A percentile compares a stretch with the other conserved stretches of the same genome.
Conservation (phyloP, 257 asterid species). For the Cordia subcordata region DNA sequence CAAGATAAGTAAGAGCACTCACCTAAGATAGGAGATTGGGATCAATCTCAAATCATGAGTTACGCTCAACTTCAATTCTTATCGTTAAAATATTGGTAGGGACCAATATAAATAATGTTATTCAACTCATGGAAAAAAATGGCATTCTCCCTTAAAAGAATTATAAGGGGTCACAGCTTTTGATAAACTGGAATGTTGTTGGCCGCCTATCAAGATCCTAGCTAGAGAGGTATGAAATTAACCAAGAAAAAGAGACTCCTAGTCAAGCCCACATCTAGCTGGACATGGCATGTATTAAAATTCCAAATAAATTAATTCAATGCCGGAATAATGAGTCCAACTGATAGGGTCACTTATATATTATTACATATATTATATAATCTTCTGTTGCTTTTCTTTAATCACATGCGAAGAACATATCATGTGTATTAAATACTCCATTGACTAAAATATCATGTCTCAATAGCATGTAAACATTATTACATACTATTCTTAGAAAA, state of each 20-base stretch:
- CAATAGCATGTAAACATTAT: too few relatives aligned
- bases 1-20: too few relatives aligned
- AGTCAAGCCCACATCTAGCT: neutral
- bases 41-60: too few relatives aligned
- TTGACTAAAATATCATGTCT: neutral
- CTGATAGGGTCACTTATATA: neutral
- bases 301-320: neutral
- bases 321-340: neutral
- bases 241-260: neutral
- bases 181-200: conserved; percentile 2
- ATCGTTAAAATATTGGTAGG: too few relatives aligned
- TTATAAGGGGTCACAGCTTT: neutral
- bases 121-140: too few relatives aligned
- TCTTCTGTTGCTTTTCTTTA: conserved; percentile 15
- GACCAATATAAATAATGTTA: too few relatives aligned
- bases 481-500: too few relatives aligned
- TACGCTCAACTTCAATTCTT: too few relatives aligned
- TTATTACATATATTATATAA: conserved; percentile 1
- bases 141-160: too few relatives aligned
- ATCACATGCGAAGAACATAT: conserved; percentile 22
- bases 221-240: too few relatives aligned
- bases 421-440: neutral
- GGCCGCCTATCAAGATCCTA: conserved; percentile 8
- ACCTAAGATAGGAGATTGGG: too few relatives aligned
- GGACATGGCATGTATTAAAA: too few relatives aligned